Conservation (phyloP, 176 grass and related monocot genomes). For the Rhynchospora pubera region DNA sequence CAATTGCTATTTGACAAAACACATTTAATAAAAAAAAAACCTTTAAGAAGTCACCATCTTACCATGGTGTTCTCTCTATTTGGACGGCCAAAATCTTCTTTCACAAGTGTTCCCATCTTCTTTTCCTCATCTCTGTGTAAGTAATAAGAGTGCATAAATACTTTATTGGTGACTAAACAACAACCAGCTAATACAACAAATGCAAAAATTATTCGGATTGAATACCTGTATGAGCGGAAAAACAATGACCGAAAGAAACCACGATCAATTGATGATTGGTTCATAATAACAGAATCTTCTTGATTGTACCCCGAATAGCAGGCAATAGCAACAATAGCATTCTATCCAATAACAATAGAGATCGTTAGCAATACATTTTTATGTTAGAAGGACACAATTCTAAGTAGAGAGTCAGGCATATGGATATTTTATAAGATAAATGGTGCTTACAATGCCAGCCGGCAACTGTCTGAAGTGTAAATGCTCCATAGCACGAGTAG, state of each 20-base stretch:
- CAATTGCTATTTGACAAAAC: not conserved
- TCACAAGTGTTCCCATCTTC: slow-evolving; percentile 96
- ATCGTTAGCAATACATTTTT: slow-evolving; percentile 18
- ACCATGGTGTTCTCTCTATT: slow-evolving; percentile 99
- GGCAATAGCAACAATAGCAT: slow-evolving; percentile 99
- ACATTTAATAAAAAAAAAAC: not conserved
- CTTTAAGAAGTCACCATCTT: slow-evolving; percentile 15
- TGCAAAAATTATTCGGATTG: slow-evolving; percentile 5
- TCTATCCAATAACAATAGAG: slow-evolving; percentile 46
- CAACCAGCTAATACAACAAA: slow-evolving; percentile 12
- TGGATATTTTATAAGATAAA: not conserved
- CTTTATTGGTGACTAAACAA: not conserved
- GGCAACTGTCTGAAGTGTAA: slow-evolving; percentile 96
- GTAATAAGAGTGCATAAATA: slow-evolving; percentile 1
- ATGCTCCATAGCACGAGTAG: slow-evolving; percentile 98
- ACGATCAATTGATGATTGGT: slow-evolving; percentile 98
- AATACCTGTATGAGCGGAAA: slow-evolving; percentile 93
- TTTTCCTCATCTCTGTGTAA: slow-evolving; percentile 84
- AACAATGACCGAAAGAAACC: slow-evolving; percentile 93
- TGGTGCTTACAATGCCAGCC: slow-evolving; percentile 81
- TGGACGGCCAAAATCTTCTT: slow-evolving; percentile 94
- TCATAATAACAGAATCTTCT: slow-evolving; percentile 99
- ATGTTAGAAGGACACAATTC: not conserved
- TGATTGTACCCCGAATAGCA: slow-evolving; percentile 99
- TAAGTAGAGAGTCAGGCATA: not conserved